Percentiles rank a stretch among this genome's conserved stretches.
These are phyloP conservation scores for Hippophae rhamnoides DNA, from an alignment of 306 rosid species.

Conservation along the genomic window DNA sequence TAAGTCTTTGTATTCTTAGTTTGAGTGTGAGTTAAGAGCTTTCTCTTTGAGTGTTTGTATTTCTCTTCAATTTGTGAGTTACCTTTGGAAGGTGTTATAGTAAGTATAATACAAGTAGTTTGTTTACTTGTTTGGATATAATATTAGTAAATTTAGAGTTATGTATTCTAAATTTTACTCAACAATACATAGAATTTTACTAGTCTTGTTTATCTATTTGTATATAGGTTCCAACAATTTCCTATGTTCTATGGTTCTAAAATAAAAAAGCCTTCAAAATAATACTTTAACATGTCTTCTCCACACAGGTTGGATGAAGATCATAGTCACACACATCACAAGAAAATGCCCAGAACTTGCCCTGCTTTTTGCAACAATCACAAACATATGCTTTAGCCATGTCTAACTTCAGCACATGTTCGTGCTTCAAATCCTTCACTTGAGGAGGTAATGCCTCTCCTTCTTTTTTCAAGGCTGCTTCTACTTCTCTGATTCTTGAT, in stretches of 20 bases:
- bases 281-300: constrained; percentile 12
- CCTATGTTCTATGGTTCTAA: too few relatives aligned
- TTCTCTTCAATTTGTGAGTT: too few relatives aligned
- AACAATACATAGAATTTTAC: too few relatives aligned
- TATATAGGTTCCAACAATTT: background rate
- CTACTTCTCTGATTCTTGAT: constrained; percentile 46
- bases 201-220: background rate
- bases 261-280: background rate
- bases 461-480: constrained; percentile 56
- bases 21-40: too few relatives aligned
- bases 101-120: too few relatives aligned
- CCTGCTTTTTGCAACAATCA: constrained; percentile 63
- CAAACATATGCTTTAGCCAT: constrained; percentile 81
- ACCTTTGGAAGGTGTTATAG: too few relatives aligned
- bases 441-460: constrained; percentile 69
- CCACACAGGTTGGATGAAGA: constrained; percentile 74
- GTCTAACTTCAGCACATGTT: constrained; percentile 69
- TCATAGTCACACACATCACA: constrained; percentile 86
- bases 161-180: too few relatives aligned
- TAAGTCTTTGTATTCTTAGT: too few relatives aligned
- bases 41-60: too few relatives aligned
- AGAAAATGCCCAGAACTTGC: constrained; percentile 86
- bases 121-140: too few relatives aligned
- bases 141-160: too few relatives aligned
- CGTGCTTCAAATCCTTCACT: constrained; percentile 76